Evolutionary conservation across 2,329 filamentous ascomycete genomes (phyloP), one percentile per base, ranked within the genome.

Genomic region (Dothideomycetes sp.): DNA sequence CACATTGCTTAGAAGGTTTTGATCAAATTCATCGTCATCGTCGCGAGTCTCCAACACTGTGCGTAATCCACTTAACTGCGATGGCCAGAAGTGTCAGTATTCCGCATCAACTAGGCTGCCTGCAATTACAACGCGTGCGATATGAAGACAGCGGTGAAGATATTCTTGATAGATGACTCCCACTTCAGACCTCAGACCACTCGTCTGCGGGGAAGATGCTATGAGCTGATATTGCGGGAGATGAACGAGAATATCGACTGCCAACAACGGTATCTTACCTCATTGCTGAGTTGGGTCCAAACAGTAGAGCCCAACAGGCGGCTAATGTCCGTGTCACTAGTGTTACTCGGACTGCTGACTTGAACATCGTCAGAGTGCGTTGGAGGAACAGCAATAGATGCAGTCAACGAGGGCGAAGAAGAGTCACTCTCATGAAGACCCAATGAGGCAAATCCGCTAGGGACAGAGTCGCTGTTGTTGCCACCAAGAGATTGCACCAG

Each of bases 401-500:
- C 7, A 27, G 22, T 27, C 22, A 7, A 12, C 22, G 12, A 7
- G 22, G 7, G 22, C 22, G 22, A 7, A 7, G 7, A 12, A 7
- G 22, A n/a, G n/a, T n/a, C n/a, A n/a, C 12, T 27, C 22, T 27
- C 22, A 27, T 7, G 7, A 7, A 12, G 12, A 27, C 22, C 12
- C 22, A 12, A 12, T 27, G 22, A 7, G 7, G 22, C 7, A 7
- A 12, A 7, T 12, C 12, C 22, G 7, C 12, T 7, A 7, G 22
- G 12, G 22, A 27, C 12, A 7, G 22, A 12, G 7, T 27, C 12
- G 22, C 22, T 27, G 12, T 27, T 12, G 22, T 27, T 27, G 22
- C 22, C 22, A 12, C 36, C 37, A 19, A 41, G 34, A 18, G 39
- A 41, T 14, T 36, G 34, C 9, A 41, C 39, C 16, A 41, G 39